Base-by-base conservation (phyloP, 805 yeast genomes). In the Candida berthetii region DNA sequence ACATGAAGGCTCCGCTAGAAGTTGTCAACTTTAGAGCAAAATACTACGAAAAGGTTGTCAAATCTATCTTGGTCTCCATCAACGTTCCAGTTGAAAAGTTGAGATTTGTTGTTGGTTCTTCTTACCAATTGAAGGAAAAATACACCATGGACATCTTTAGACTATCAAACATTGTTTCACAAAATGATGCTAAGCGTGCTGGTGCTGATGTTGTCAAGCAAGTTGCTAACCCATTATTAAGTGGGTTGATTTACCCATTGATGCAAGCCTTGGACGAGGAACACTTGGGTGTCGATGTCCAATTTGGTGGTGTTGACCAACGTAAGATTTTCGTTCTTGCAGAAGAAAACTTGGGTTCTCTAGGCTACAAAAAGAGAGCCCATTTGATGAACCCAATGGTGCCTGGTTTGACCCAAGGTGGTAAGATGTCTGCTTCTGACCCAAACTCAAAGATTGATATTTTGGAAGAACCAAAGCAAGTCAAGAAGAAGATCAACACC, bases 121-220 rank as follows among this genome's bases (percentile, higher is more conserved):
- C 86, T n/a, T 93, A 89, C 71, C 98, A 93, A 68, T 69, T 82
- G 42, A 64, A 74, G 19, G 72, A 81, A 7, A 80, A 85, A 31
- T 93, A 86, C 69, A 85, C 95, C 8, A 61, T 93, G 80, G 99
- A 93, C 58, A 66, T 93, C 34, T 93, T 90, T 78, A 81, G 80
- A 63, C 64, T 93, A 58, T 75, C 95, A 37, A 93, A 91, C 62
- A 62, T 69, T 36, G 96, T 88, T 24, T 81, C 96, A 19, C 96
- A 87, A 67, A 90, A 91, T 61, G 98, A 90, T 61, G 96, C 98
- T 45, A 87, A 87, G 69, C 81, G 99, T 64, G 99, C 99, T 2
- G 99, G 99, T 62, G 98, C 99, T 10, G 99, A 93, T 65, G 99
- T 93, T 42, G 99, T 93, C 48, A 93, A 93, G 62, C 99, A 93